These are phyloP conservation scores for Cyphellophora europaea DNA, from an alignment of 2,329 filamentous ascomycete species.

Conservation along the genomic window DNA sequence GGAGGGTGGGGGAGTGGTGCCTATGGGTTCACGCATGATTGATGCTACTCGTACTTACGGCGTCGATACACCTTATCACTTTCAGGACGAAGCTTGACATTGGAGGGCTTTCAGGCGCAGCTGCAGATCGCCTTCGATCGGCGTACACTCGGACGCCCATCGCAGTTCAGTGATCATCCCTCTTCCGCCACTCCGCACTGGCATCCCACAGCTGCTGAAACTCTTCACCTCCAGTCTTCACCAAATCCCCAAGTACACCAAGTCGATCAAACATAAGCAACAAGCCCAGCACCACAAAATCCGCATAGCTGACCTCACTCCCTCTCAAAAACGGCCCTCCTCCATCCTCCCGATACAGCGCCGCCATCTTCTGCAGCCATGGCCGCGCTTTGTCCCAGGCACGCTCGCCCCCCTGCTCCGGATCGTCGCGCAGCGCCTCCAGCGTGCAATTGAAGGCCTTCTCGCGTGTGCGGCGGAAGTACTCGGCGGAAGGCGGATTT, in stretches of 20 bases:
- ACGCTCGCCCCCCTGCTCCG: constrained; percentile 38
- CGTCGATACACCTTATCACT: too few species aligned
- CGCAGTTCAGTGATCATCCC: constrained; percentile 12
- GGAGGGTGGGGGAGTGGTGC: not conserved
- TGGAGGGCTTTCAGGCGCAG: too few species aligned
- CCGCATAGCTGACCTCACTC: constrained; percentile 44
- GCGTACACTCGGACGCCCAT: too few species aligned
- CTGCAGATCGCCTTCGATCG: too few species aligned
- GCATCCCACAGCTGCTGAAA: constrained; percentile 11
- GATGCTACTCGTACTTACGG: too few species aligned
- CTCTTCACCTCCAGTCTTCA: constrained; percentile 7
- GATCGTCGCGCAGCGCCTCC: constrained; percentile 33
- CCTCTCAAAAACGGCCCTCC: constrained; percentile 56
- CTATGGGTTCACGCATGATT: not conserved
- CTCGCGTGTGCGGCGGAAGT: constrained; percentile 47
- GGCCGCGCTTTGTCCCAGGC: constrained; percentile 37
- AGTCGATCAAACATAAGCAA: constrained; percentile 34
- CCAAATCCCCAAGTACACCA: not conserved
- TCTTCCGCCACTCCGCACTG: constrained; percentile 11
- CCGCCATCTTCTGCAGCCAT: constrained; percentile 25
- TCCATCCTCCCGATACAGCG: constrained; percentile 41
- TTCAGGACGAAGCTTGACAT: too few species aligned
- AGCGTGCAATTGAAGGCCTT: constrained; percentile 43
- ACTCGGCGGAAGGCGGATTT: constrained; percentile 39
- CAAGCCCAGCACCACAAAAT: constrained; percentile 46